Percentiles rank a stretch among this genome's conserved stretches.
Evolutionary conservation across 768 basidiomycete species (phyloP).

Genomic region (Daedaleopsis sinensis): DNA sequence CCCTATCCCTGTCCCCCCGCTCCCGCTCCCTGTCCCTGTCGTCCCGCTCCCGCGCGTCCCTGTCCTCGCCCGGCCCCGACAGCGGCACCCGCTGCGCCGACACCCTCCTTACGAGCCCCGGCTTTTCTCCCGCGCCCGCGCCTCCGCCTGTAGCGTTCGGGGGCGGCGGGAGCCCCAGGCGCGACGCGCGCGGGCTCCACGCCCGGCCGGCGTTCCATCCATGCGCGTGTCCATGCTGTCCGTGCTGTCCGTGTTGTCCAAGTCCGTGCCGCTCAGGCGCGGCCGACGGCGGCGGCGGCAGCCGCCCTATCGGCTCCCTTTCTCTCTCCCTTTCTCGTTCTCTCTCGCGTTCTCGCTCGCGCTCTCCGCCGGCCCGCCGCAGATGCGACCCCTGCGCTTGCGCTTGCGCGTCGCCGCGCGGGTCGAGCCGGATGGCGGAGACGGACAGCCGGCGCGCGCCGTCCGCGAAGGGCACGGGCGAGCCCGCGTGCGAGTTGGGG

Average conservation of each 20-base stretch:
- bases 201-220: background rate
- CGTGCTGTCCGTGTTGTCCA: background rate
- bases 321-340: background rate
- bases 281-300: constrained; percentile 8
- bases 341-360: no score
- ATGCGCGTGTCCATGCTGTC: background rate
- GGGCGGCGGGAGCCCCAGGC: background rate
- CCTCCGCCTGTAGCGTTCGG: background rate
- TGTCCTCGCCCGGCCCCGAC: no score
- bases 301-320: background rate
- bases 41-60: constrained; percentile 3
- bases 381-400: background rate
- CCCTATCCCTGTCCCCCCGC: constrained; percentile 1
- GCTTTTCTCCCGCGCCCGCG: background rate
- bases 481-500: constrained; percentile 43
- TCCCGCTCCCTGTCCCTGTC: background rate
- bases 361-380: background rate
- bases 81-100: constrained; percentile 14
- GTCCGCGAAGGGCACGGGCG: constrained; percentile 53
- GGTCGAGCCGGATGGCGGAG: constrained; percentile 53
- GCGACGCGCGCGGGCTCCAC: constrained; percentile 2
- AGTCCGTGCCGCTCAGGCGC: background rate
- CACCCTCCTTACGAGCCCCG: constrained; percentile 10
- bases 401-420: constrained; percentile 23
- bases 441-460: constrained; percentile 47